Conservation (phyloP, 345 rosid genomes). For the Theobroma cacao region DNA sequence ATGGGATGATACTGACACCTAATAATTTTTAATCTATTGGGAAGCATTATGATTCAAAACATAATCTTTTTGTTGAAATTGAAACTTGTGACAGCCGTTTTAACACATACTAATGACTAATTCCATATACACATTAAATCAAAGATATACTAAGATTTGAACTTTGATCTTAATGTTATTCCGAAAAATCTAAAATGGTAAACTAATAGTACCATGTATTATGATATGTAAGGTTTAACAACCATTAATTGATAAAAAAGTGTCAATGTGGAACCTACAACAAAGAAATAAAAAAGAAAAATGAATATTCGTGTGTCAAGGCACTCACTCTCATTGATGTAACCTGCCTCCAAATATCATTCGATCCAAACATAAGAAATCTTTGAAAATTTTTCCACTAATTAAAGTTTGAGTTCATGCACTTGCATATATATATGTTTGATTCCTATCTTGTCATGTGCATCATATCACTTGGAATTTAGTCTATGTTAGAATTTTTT, state of each 20-base stretch:
- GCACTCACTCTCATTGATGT: conserved; percentile 12
- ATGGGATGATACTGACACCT: too few species aligned
- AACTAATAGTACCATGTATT: neutral
- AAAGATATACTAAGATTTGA: neutral
- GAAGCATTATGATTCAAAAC: too few species aligned
- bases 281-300: neutral
- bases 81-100: too few species aligned
- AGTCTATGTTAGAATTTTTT: neutral
- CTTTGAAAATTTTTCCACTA: conserved; percentile 2
- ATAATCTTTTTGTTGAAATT: too few species aligned
- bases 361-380: neutral
- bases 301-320: neutral
- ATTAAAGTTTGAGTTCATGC: conserved; percentile 6
- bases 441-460: conserved; percentile 14
- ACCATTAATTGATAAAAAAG: neutral
- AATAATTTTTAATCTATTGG: too few species aligned
- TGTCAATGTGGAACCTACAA: neutral
- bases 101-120: too few species aligned
- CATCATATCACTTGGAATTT: conserved; percentile 10
- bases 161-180: neutral
- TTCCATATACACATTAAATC: neutral
- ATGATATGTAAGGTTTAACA: neutral
- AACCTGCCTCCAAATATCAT: conserved; percentile 4
- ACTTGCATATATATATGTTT: neutral
- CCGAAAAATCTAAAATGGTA: neutral